Conservation (phyloP, 768 basidiomycete species). For the Pholiota molesta region DNA sequence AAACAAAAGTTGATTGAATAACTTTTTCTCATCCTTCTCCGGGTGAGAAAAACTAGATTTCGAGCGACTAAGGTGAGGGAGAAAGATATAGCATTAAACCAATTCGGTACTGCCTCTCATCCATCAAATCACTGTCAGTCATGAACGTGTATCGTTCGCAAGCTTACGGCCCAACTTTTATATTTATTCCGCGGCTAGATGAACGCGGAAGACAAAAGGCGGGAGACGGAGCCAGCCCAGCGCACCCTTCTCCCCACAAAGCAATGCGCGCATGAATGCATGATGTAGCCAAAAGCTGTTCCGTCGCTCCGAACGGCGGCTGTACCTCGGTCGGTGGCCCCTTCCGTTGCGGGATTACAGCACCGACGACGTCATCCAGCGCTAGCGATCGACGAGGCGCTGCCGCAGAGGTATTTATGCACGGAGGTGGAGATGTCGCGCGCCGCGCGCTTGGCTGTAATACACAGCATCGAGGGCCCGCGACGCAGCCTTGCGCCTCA, state of each 20-base stretch:
- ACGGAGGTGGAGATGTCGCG: conserved; percentile 6
- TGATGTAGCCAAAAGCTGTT: neutral
- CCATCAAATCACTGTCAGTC: neutral
- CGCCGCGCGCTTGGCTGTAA: conserved; percentile 4
- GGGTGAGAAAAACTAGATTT: conserved; percentile 7
- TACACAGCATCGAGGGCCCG: conserved; percentile 12
- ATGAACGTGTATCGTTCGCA: neutral
- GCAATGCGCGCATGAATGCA: neutral
- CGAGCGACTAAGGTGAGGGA: neutral
- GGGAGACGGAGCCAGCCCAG: neutral
- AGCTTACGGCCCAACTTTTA: neutral
- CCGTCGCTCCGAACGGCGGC: neutral
- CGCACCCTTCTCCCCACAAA: neutral
- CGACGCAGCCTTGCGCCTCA: conserved; percentile 15
- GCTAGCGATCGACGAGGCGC: conserved; percentile 15
- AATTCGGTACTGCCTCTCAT: neutral
- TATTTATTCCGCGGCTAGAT: neutral
- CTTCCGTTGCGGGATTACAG: conserved; percentile 5
- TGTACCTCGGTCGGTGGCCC: neutral
- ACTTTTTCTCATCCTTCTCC: conserved; percentile 10
- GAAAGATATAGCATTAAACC: neutral
- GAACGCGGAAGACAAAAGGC: neutral
- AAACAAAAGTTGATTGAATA: neutral
- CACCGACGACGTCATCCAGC: conserved; percentile 15
- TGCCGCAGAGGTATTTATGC: conserved; percentile 1